phyloP scores from a whole-genome alignment of 495 filamentous ascomycete species.

The Acidomyces sp. region DNA sequence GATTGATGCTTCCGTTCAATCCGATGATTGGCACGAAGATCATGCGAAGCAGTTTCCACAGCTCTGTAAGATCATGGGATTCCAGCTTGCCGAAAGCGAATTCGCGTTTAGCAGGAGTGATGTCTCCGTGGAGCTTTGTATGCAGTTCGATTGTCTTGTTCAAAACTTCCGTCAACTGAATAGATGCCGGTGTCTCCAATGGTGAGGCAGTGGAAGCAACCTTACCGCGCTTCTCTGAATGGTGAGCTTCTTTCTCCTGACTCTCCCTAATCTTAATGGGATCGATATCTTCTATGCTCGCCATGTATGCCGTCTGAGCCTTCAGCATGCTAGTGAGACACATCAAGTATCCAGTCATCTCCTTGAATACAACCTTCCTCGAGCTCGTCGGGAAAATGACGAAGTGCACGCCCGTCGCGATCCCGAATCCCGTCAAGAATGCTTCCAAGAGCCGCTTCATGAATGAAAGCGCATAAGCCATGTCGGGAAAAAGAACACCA shows the following conservation, averaged over 20 bases:
- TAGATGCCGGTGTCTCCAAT: slow-evolving; percentile 32
- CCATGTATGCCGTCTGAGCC: slow-evolving; percentile 53
- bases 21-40: slow-evolving; percentile 59
- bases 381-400: slow-evolving; percentile 56
- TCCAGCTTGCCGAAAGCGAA: slow-evolving; percentile 52
- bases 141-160: slow-evolving; percentile 47
- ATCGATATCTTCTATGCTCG: slow-evolving; percentile 49
- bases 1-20: slow-evolving; percentile 59
- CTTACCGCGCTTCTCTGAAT: slow-evolving; percentile 5
- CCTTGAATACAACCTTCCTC: slow-evolving; percentile 45
- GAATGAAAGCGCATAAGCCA: slow-evolving; percentile 39
- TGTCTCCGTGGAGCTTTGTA: slow-evolving; percentile 56
- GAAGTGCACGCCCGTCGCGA: slow-evolving; percentile 50
- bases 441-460: slow-evolving; percentile 38
- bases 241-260: slow-evolving; percentile 26
- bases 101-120: slow-evolving; percentile 69
- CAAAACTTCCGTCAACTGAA: slow-evolving; percentile 41
- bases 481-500: slow-evolving; percentile 40
- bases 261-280: slow-evolving; percentile 26
- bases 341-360: slow-evolving; percentile 46
- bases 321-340: slow-evolving; percentile 41
- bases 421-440: slow-evolving; percentile 52
- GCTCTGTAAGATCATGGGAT: slow-evolving; percentile 49
- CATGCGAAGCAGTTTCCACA: slow-evolving; percentile 46
- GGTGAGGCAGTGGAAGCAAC: slow-evolving; percentile 10